Conservation (phyloP, 1,139 yeast species). For the Groenewaldozyma sp. region DNA sequence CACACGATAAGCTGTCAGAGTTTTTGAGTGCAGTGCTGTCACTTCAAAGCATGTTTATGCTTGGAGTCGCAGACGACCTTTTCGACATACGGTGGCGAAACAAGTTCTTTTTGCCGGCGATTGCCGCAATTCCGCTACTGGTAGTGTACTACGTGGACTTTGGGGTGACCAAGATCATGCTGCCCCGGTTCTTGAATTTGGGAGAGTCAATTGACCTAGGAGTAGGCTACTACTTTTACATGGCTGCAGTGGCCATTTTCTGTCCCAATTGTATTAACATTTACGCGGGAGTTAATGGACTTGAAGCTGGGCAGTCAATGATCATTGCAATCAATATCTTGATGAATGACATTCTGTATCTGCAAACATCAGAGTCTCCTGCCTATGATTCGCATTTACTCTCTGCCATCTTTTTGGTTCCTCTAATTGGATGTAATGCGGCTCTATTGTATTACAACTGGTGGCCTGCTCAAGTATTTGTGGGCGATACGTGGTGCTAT, state of each 20-base stretch:
- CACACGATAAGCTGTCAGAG: slow-evolving; percentile 78
- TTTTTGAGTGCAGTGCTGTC: slow-evolving; percentile 79
- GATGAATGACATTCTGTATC: slow-evolving; percentile 66
- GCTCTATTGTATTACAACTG: slow-evolving; percentile 74
- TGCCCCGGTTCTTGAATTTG: slow-evolving; percentile 58
- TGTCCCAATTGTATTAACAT: slow-evolving; percentile 97
- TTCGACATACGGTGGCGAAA: slow-evolving; percentile 97
- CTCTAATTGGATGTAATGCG: slow-evolving; percentile 76
- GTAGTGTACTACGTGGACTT: slow-evolving; percentile 91
- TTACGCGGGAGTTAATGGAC: slow-evolving; percentile 90
- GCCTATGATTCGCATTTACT: slow-evolving; percentile 72
- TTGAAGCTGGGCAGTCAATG: slow-evolving; percentile 91
- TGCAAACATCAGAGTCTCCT: slow-evolving; percentile 48
- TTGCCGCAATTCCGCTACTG: slow-evolving; percentile 84
- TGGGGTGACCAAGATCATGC: slow-evolving; percentile 81
- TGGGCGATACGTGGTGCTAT: slow-evolving; percentile 96
- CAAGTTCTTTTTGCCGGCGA: slow-evolving; percentile 89
- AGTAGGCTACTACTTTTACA: slow-evolving; percentile 67
- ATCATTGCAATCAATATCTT: slow-evolving; percentile 64
- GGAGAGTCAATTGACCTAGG: slow-evolving; percentile 60
- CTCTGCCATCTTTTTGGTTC: slow-evolving; percentile 69
- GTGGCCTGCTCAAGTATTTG: slow-evolving; percentile 89
- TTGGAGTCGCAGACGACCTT: slow-evolving; percentile 89
- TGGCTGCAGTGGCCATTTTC: slow-evolving; percentile 86
- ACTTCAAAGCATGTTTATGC: slow-evolving; percentile 69